Evolutionary conservation across 2,329 filamentous ascomycete genomes (phyloP).

Genomic region (Neopestalotiopsis clavispora): DNA sequence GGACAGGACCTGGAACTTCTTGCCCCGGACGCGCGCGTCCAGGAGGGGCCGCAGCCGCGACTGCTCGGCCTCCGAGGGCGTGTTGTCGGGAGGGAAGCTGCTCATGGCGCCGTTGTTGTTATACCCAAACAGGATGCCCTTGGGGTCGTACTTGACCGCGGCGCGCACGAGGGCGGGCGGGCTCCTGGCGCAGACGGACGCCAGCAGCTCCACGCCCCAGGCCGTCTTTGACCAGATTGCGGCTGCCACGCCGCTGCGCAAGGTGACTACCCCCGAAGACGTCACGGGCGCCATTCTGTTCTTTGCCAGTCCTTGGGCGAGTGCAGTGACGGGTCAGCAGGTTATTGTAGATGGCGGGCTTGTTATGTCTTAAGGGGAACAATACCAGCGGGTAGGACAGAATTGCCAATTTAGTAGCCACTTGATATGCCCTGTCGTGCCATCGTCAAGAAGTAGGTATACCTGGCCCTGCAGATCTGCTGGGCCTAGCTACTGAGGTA

Average conservation of each 20-base stretch:
- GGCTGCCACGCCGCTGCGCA: constrained; percentile 14
- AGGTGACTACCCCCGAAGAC: constrained; percentile 9
- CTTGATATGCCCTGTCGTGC: too few species aligned
- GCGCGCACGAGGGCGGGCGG: constrained; percentile 58
- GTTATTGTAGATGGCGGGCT: constrained; percentile 16
- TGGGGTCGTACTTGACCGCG: constrained; percentile 74
- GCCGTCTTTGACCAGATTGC: constrained; percentile 17
- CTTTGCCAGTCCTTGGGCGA: constrained; percentile 19
- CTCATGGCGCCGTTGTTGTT: constrained; percentile 37
- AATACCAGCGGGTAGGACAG: too few species aligned
- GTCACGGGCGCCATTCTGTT: constrained; percentile 18
- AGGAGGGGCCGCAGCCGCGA: constrained; percentile 50
- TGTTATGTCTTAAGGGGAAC: constrained; percentile 13
- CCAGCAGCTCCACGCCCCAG: constrained; percentile 12
- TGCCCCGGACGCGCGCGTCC: constrained; percentile 58
- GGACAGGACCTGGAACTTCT: constrained; percentile 68
- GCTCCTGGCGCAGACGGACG: constrained; percentile 15
- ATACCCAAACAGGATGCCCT: constrained; percentile 69
- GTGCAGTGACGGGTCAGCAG: constrained; percentile 15
- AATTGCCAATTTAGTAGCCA: too few species aligned
- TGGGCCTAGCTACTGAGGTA: too few species aligned
- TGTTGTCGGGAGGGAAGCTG: constrained; percentile 26
- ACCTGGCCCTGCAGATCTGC: too few species aligned
- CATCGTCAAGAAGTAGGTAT: too few species aligned
- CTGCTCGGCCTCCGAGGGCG: constrained; percentile 41